phyloP scores from a whole-genome alignment of 306 rosid genomes.

The Glycine latifolia region DNA sequence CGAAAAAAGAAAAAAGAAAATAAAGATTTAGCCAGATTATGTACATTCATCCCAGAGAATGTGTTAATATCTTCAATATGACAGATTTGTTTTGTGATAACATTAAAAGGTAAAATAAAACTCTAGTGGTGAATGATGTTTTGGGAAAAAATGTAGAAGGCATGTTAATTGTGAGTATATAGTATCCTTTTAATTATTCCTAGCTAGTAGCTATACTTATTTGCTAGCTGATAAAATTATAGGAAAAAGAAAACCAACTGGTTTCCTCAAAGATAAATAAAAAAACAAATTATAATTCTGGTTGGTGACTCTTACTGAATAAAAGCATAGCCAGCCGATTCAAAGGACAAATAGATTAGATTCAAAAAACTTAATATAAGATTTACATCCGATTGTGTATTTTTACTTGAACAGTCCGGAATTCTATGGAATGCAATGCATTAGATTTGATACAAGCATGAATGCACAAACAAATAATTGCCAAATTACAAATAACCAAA shows the following conservation, averaged over 20 bases:
- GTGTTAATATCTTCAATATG: conserved; percentile 17
- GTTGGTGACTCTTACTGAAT: conserved; percentile 8
- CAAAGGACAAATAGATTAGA: neutral
- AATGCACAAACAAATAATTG: neutral
- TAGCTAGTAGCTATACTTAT: neutral
- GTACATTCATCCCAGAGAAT: conserved; percentile 1
- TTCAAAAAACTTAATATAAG: neutral
- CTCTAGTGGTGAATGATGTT: neutral
- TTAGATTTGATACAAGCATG: conserved; percentile 18
- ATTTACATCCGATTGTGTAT: conserved; percentile 21
- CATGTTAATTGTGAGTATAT: neutral
- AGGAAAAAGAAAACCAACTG: conserved; percentile 12
- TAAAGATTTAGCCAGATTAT: conserved; percentile 11
- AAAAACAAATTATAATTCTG: neutral
- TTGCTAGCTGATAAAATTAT: conserved; percentile 26
- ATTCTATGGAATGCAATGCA: conserved; percentile 24
- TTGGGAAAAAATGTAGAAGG: neutral
- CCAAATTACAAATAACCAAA: conserved; percentile 48
- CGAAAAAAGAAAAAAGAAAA: neutral
- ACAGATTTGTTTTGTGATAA: conserved; percentile 4
- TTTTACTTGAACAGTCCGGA: conserved; percentile 20
- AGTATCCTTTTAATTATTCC: no score
- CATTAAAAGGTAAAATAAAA: neutral
- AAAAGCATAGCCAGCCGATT: conserved; percentile 24
- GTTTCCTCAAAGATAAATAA: neutral